phyloP scores from a whole-genome alignment of 305 asterid species.

The Euphrasia arctica region DNA sequence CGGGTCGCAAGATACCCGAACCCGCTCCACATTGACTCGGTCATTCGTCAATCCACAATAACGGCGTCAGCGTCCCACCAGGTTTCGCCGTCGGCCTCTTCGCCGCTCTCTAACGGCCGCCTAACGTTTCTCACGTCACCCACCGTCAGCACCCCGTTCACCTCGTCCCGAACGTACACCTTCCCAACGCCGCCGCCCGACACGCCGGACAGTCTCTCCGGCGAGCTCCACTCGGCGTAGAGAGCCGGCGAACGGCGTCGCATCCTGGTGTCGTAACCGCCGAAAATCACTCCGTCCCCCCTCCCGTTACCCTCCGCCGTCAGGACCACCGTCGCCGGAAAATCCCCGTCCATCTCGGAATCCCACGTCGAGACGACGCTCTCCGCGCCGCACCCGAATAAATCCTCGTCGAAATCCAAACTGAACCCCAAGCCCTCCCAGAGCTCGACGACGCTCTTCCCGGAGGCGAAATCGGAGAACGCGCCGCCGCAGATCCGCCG shows the following conservation, averaged over 20 bases:
- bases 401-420: constrained; percentile 62
- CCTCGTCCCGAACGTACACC: constrained; percentile 60
- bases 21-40: constrained; percentile 25
- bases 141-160: constrained; percentile 48
- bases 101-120: constrained; percentile 47
- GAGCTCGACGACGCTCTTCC: constrained; percentile 69
- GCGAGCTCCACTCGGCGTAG: constrained; percentile 57
- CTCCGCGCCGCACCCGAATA: constrained; percentile 34
- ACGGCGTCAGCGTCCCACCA: constrained; percentile 91
- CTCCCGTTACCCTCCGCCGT: constrained; percentile 40
- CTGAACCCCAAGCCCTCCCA: constrained; percentile 79
- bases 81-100: constrained; percentile 48
- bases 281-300: constrained; percentile 46
- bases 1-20: constrained; percentile 8
- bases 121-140: constrained; percentile 75
- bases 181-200: constrained; percentile 41
- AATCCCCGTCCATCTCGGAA: constrained; percentile 24
- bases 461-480: constrained; percentile 52
- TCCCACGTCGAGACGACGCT: constrained; percentile 76
- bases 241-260: constrained; percentile 44
- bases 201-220: constrained; percentile 30
- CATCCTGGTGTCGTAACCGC: constrained; percentile 66
- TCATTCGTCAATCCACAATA: constrained; percentile 46
- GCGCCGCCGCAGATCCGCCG: constrained; percentile 31
- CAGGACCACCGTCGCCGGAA: constrained; percentile 39